Base-by-base conservation (phyloP, 768 basidiomycete genomes). In the Ramaria sp. region DNA sequence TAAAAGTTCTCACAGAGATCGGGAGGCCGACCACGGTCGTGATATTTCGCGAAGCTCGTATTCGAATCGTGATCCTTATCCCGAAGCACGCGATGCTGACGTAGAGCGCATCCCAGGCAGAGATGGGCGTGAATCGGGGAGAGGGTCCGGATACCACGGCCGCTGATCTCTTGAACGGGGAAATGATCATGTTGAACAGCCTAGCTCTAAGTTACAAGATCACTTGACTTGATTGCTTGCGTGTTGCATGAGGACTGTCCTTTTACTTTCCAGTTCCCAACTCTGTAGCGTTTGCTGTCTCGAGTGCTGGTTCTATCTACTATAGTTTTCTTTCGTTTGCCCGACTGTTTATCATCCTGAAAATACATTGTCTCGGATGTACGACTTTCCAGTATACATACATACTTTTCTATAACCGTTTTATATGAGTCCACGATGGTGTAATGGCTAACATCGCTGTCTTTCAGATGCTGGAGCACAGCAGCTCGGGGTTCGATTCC, bases 401-500 rank as follows among this genome's bases (percentile, higher is more conserved):
- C 9, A 10, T 37, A 37, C 2, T 3, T 10, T 10, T 37, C 9
- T 37, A 37, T 1, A 9, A 37, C 9, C 10, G 34, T 3, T 37
- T 3, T 9, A 13, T 13, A 37, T 37, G 9, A 22, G 27, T 57
- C 55, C 55, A 57, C 48, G 55, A 57, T 57, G 55, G 55, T 57
- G 55, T 57, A 57, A 57, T 57, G 55, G 55, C 55, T 57, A 57
- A 57, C 55, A 57, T 57, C 55, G 55, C 55, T 57, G 55, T 57
- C 55, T 57, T 57, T 57, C 55, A 57, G 2, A n/a, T 22, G 19
- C 19, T 13, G 11, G 17, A 7, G 4, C 55, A 57, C 55, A 57
- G 55, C 55, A 57, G 55, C 55, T 57, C 55, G 55, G 55, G 55
- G 55, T 57, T 57, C 55, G 55, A 57, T 57, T 57, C 55, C 55